Percentiles rank a stretch among this genome's conserved stretches.
phyloP scores from a whole-genome alignment of 1,139 yeast genomes.

The Debaryomyces singareniensis region DNA sequence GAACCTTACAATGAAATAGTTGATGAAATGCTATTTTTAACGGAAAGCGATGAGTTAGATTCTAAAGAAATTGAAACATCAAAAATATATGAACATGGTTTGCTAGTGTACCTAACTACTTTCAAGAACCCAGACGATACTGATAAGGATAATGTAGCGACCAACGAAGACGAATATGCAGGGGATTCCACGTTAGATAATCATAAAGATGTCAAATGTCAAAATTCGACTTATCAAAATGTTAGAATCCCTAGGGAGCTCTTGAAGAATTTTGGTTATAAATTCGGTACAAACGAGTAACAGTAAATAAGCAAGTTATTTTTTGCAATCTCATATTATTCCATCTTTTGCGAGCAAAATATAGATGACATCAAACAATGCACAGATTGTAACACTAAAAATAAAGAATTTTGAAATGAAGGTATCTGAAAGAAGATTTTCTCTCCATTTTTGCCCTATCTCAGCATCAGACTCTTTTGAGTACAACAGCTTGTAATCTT shows the following conservation, averaged over 20 bases:
- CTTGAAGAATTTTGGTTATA: neutral
- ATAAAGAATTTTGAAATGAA: no score
- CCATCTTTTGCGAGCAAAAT: no score
- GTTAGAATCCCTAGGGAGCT: neutral
- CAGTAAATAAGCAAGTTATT: no score
- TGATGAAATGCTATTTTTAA: constrained; percentile 7
- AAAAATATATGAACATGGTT: constrained; percentile 15
- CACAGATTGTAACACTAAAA: no score
- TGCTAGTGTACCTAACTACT: constrained; percentile 11
- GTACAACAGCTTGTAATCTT: constrained; percentile 1
- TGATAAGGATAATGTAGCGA: no score
- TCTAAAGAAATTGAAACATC: constrained; percentile 13
- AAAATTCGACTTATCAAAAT: no score
- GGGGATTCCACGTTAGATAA: no score
- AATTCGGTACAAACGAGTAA: neutral
- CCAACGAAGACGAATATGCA: no score
- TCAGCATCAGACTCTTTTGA: no score
- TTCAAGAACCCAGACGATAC: constrained; percentile 4
- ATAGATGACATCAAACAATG: no score
- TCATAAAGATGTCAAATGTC: no score
- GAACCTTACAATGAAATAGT: constrained; percentile 5
- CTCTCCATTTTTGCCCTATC: neutral
- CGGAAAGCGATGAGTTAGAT: constrained; percentile 12
- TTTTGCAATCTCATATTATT: no score
- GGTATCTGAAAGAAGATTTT: neutral